Percentiles rank a stretch among this genome's conserved stretches.
Conservation (phyloP, 2,329 filamentous ascomycete genomes). For the Immersiporthe knoxdaviesiana region DNA sequence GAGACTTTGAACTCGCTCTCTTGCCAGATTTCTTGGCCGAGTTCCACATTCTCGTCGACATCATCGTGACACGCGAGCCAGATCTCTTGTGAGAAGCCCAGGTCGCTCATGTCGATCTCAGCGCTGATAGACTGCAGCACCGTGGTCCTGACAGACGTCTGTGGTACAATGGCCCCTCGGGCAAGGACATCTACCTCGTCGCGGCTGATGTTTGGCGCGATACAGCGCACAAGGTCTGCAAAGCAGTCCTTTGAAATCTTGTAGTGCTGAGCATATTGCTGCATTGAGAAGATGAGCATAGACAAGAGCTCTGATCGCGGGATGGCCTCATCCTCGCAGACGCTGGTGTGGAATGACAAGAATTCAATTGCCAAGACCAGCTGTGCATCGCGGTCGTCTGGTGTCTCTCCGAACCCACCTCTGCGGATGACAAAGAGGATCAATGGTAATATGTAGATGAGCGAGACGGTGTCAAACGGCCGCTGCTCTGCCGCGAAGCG, state of each 20-base stretch:
- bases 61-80: constrained; percentile 95
- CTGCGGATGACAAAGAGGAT: constrained; percentile 77
- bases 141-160: constrained; percentile 79
- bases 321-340: constrained; percentile 73
- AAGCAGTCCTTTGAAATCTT: constrained; percentile 94
- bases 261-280: constrained; percentile 88
- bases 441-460: constrained; percentile 86
- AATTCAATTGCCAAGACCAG: constrained; percentile 87
- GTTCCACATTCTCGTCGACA: constrained; percentile 80
- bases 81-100: constrained; percentile 84
- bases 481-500: constrained; percentile 90
- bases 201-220: constrained; percentile 77
- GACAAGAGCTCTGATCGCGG: constrained; percentile 76
- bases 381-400: constrained; percentile 87
- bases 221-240: constrained; percentile 79
- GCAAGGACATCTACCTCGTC: constrained; percentile 78
- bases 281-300: constrained; percentile 79
- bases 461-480: constrained; percentile 85
- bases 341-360: constrained; percentile 82
- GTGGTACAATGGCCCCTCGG: constrained; percentile 76
- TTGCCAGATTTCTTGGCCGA: constrained; percentile 91
- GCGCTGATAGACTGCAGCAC: constrained; percentile 88
- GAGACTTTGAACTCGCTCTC: constrained; percentile 80
- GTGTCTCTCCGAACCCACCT: constrained; percentile 72
- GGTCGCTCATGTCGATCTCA: constrained; percentile 88